A percentile compares a stretch with the other conserved stretches of the same genome.
These are phyloP conservation scores for Fomitopsis serialis DNA, from an alignment of 768 basidiomycete genomes.

Conservation along the genomic window DNA sequence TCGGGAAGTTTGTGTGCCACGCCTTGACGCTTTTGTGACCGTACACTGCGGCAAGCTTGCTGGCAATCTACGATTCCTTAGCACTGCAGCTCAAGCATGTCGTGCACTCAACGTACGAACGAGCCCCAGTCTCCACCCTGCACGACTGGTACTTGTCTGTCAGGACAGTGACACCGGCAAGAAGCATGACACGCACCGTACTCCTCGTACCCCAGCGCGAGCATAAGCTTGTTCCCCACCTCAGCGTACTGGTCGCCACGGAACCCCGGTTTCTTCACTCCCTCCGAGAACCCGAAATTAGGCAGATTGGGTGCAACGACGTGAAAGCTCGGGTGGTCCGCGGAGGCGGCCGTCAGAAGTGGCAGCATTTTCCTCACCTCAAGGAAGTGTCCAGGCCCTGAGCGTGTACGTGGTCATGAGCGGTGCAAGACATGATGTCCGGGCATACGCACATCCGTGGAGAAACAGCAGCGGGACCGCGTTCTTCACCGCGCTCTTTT, in stretches of 20 bases:
- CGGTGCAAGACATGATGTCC: not conserved
- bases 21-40: slow-evolving; percentile 42
- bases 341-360: slow-evolving; percentile 34
- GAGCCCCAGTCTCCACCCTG: slow-evolving; percentile 47
- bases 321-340: slow-evolving; percentile 50
- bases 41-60: slow-evolving; percentile 27
- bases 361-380: slow-evolving; percentile 55
- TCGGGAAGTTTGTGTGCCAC: slow-evolving; percentile 44
- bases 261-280: slow-evolving; percentile 48
- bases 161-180: not conserved
- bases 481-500: slow-evolving; percentile 34
- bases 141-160: slow-evolving; percentile 22
- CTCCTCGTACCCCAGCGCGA: slow-evolving; percentile 18
- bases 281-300: slow-evolving; percentile 57
- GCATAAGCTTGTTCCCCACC: slow-evolving; percentile 29
- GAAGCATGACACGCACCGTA: slow-evolving; percentile 13
- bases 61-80: slow-evolving; percentile 26
- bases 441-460: slow-evolving; percentile 46
- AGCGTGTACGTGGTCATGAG: slow-evolving; percentile 7
- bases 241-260: slow-evolving; percentile 47
- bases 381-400: slow-evolving; percentile 58
- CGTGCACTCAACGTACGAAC: slow-evolving; percentile 5
- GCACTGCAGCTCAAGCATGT: not conserved
- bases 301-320: slow-evolving; percentile 55
- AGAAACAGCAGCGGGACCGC: slow-evolving; percentile 58